Evolutionary conservation across 495 filamentous ascomycete genomes (phyloP), one percentile per base, ranked within the genome.

Genomic region (Lophiotrema nucula): DNA sequence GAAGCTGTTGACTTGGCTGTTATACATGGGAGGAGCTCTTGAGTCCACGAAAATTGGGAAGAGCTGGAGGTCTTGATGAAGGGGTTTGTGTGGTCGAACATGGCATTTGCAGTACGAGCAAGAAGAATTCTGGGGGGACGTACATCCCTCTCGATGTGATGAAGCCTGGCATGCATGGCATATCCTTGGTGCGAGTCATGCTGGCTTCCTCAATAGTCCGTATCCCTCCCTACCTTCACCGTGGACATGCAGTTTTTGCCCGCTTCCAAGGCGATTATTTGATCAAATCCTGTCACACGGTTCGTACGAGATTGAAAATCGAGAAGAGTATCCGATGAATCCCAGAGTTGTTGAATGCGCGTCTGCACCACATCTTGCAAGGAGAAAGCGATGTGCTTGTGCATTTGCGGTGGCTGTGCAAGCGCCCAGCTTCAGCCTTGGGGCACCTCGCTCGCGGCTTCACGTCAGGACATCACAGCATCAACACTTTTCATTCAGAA

Each of bases 41-140:
- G 24, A 33, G 24, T 45, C 25, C 35, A 58, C 16, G 25, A 45
- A 13, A 24, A 44, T 22, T 58, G 55, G 46, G 5, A 33, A 1
- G 3, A 21, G 2, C 6, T 52, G 24, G 26, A 45, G 26, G 23
- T 31, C 10, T 31, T 13, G 0, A 8, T 58, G 1, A 45, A 26
- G 39, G 45, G 6, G 1, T 58, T 58, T 31, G 38, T 58, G 15
- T 58, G 55, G 55, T 58, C 55, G 1, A 23, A 46, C 13, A 18
- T 35, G 24, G 16, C 47, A 13, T n/a, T n/a, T n/a, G n/a, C n/a
- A n/a, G n/a, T n/a, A 58, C 52, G 46, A 22, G 42, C 15, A 13
- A 35, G 37, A 22, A 58, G 12, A 19, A n/a, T 58, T 58, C 27
- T 58, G 55, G 55, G 37, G 35, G 2, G 35, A 49, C 13, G 4